These are phyloP conservation scores for Salmacisia buchloeana DNA, from an alignment of 1,284 basidiomycete species.

Conservation along the genomic window DNA sequence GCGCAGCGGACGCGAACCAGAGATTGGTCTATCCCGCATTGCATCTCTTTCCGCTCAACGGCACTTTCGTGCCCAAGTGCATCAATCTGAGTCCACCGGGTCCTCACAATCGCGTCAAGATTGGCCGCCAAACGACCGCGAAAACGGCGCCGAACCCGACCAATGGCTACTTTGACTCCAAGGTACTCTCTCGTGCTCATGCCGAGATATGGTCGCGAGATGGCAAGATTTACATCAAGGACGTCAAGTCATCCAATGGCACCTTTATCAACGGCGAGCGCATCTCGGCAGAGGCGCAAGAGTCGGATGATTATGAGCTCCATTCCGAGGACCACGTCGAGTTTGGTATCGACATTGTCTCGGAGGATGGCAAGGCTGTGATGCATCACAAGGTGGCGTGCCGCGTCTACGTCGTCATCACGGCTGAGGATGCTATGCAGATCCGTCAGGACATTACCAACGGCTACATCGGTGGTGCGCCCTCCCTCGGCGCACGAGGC, in stretches of 20 bases:
- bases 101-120: constrained; percentile 64
- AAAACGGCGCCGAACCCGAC: constrained; percentile 90
- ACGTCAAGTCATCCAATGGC: constrained; percentile 95
- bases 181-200: constrained; percentile 90
- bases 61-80: constrained; percentile 92
- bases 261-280: constrained; percentile 97
- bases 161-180: constrained; percentile 96
- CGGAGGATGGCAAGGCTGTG: constrained; percentile 96
- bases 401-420: constrained; percentile 80
- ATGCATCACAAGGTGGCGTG: constrained; percentile 98
- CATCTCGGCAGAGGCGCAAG: constrained; percentile 79
- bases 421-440: constrained; percentile 67
- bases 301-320: constrained; percentile 87
- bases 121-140: constrained; percentile 94
- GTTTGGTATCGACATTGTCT: constrained; percentile 98
- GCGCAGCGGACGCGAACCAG: constrained; percentile 16
- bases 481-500: constrained; percentile 12
- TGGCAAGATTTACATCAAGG: constrained; percentile 90
- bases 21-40: constrained; percentile 44
- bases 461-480: constrained; percentile 33
- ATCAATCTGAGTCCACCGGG: constrained; percentile 69
- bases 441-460: constrained; percentile 47
- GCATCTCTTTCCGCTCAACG: constrained; percentile 82
- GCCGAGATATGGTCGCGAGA: constrained; percentile 96
- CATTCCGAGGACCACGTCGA: constrained; percentile 92